Conservation (phyloP, 495 filamentous ascomycete genomes). For the Neurospora sp. region DNA sequence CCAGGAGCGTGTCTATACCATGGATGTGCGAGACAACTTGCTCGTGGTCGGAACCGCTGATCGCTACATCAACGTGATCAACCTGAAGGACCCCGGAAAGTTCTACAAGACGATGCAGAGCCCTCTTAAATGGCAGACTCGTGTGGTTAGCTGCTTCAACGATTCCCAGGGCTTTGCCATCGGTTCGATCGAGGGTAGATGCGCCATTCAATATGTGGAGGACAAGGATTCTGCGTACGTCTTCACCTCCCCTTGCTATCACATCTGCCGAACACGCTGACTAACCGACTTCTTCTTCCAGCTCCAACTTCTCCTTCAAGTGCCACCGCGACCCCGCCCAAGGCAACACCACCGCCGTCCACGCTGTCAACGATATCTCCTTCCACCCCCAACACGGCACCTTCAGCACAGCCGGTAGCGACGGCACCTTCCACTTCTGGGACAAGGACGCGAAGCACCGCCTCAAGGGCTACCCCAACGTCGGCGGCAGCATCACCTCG, state of each 20-base stretch:
- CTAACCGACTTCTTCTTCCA: slow-evolving; percentile 14
- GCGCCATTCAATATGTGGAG: slow-evolving; percentile 85
- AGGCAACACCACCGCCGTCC: slow-evolving; percentile 64
- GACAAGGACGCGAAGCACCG: slow-evolving; percentile 90
- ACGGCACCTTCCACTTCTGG: slow-evolving; percentile 93
- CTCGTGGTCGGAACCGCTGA: slow-evolving; percentile 89
- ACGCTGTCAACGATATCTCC: slow-evolving; percentile 81
- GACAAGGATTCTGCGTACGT: slow-evolving; percentile 65
- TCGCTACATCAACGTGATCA: slow-evolving; percentile 82
- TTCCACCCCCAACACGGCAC: slow-evolving; percentile 85
- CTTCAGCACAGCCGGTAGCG: slow-evolving; percentile 84
- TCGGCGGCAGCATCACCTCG: slow-evolving; percentile 71
- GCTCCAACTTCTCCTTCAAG: slow-evolving; percentile 88
- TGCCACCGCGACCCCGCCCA: slow-evolving; percentile 73
- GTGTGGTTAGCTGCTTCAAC: slow-evolving; percentile 82
- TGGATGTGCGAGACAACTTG: slow-evolving; percentile 74
- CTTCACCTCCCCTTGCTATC: too few species aligned
- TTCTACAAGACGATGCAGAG: slow-evolving; percentile 84
- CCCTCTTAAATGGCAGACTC: slow-evolving; percentile 89
- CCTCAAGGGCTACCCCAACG: slow-evolving; percentile 82
- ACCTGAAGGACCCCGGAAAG: slow-evolving; percentile 68
- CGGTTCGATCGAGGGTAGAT: slow-evolving; percentile 83
- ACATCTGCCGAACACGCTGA: not conserved
- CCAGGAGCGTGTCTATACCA: slow-evolving; percentile 79
- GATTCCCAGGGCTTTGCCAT: slow-evolving; percentile 83